phyloP scores from a whole-genome alignment of 75 land plant species.

The Gnetum montanum region DNA sequence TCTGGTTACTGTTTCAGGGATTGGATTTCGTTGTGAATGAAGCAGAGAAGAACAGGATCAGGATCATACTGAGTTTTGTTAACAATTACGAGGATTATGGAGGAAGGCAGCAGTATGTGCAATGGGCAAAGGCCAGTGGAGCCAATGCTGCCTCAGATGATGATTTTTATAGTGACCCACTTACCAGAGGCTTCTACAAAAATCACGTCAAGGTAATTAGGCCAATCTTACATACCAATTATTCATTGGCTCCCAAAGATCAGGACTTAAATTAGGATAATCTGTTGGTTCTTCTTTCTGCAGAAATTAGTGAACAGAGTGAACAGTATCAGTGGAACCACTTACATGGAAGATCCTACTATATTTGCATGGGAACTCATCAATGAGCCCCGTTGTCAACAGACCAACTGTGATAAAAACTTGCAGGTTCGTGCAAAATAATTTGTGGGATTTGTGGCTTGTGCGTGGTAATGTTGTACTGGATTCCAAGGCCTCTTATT shows the following conservation, averaged over 20 bases:
- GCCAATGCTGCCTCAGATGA: conserved; percentile 44
- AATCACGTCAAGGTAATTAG: conserved; percentile 53
- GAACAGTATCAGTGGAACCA: conserved; percentile 55
- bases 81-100: conserved; percentile 74
- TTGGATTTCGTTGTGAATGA: conserved; percentile 77
- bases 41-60: conserved; percentile 58
- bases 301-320: conserved; percentile 48
- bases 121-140: conserved; percentile 67
- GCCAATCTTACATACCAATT: too few species aligned
- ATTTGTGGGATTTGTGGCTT: not conserved
- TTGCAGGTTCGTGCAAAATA: too few species aligned
- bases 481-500: not conserved
- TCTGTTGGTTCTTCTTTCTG: not conserved
- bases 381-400: conserved; percentile 74
- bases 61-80: conserved; percentile 61
- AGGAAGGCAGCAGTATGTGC: conserved; percentile 78
- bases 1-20: conserved; percentile 37
- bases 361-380: conserved; percentile 83
- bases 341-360: conserved; percentile 72
- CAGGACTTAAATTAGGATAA: too few species aligned
- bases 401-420: conserved; percentile 45
- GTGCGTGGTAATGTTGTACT: too few species aligned
- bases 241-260: too few species aligned
- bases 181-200: conserved; percentile 65
- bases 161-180: conserved; percentile 62